These are phyloP conservation scores for Schoenoplectus triqueter DNA, from an alignment of 202 grass and related monocot genomes.

Conservation along the genomic window DNA sequence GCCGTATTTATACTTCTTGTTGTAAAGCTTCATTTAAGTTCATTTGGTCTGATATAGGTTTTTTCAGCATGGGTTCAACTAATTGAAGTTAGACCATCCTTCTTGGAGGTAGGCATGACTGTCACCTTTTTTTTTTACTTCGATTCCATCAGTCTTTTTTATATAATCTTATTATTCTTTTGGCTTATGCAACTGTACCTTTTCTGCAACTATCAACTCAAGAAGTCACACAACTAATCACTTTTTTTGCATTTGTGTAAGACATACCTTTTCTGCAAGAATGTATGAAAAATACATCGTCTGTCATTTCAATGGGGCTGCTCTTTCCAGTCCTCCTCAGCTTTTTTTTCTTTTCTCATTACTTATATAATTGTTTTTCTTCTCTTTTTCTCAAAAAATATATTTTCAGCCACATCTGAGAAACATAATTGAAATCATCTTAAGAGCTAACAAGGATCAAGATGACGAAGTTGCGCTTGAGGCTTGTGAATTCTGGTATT, in stretches of 20 bases:
- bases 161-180: not conserved
- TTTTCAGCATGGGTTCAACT: conserved; percentile 96
- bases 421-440: conserved; percentile 86
- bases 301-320: not conserved
- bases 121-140: conserved; percentile 36
- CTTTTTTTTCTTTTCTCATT: conserved; percentile 29
- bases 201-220: conserved; percentile 1
- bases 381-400: conserved; percentile 27
- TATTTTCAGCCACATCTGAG: conserved; percentile 78
- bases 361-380: conserved; percentile 23
- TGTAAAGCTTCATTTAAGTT: not conserved
- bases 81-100: conserved; percentile 83
- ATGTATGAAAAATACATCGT: not conserved
- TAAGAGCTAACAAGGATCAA: conserved; percentile 90
- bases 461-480: conserved; percentile 93
- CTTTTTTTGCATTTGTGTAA: not conserved
- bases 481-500: conserved; percentile 98
- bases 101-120: conserved; percentile 77
- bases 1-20: conserved; percentile 12
- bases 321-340: not conserved
- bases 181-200: not conserved
- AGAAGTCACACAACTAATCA: not conserved
- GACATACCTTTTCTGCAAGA: not conserved
- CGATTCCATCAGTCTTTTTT: conserved; percentile 16
- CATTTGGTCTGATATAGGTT: conserved; percentile 62